A percentile compares a stretch with the other conserved stretches of the same genome.
phyloP scores from a whole-genome alignment of 78 protist species.

The Dictyostelium citrinum region DNA sequence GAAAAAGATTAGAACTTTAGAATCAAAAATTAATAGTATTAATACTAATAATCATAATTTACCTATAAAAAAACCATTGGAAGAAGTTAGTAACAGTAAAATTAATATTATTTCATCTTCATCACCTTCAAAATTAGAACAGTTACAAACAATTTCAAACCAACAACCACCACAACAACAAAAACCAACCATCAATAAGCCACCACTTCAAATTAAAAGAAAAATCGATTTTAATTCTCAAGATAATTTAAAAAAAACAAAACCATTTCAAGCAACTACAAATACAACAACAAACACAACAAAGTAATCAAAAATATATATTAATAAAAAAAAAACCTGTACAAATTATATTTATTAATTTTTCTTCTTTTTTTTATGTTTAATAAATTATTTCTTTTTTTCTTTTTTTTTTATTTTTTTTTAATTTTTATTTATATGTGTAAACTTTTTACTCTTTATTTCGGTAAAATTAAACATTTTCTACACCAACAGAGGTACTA shows the following conservation, averaged over 20 bases:
- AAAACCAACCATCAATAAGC: background rate
- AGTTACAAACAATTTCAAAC: background rate
- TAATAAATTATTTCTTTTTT: background rate
- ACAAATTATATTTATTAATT: background rate
- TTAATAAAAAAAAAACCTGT: background rate
- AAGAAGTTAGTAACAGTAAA: background rate
- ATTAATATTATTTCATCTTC: background rate
- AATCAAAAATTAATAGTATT: background rate
- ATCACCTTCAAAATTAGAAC: background rate
- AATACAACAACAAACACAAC: background rate
- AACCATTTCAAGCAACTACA: slow-evolving; percentile 24
- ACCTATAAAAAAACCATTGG: background rate
- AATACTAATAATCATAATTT: background rate
- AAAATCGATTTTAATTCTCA: background rate
- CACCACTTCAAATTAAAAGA: slow-evolving; percentile 12
- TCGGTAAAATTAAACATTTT: background rate
- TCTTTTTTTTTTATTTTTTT: background rate
- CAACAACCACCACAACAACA: background rate
- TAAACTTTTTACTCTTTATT: background rate
- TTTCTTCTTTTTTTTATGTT: background rate
- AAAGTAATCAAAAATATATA: background rate
- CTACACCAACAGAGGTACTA: background rate
- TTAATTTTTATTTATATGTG: background rate
- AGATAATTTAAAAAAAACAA: slow-evolving; percentile 11
- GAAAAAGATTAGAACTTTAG: background rate